Evolutionary conservation across 768 basidiomycete species (phyloP).

Genomic region (Dictyophora rubrovolvata): DNA sequence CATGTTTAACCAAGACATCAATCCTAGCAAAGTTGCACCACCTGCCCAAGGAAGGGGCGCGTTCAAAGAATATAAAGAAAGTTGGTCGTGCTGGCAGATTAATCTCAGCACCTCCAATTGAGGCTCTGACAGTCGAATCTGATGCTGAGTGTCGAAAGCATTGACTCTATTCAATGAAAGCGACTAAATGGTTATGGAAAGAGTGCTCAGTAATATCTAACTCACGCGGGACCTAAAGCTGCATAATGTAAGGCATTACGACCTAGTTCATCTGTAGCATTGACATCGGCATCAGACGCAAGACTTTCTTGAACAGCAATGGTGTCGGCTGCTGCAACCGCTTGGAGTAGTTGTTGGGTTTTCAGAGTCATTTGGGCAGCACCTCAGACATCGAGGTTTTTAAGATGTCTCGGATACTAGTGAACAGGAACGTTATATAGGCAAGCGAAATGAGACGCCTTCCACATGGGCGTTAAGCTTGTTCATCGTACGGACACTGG

Average conservation of each 20-base stretch:
- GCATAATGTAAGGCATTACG: conserved; percentile 58
- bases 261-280: conserved; percentile 50
- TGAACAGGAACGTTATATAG: background rate
- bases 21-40: conserved; percentile 67
- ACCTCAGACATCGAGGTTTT: background rate
- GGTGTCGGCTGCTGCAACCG: conserved; percentile 48
- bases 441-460: background rate
- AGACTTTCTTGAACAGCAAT: conserved; percentile 44
- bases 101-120: conserved; percentile 50
- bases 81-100: conserved; percentile 43
- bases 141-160: conserved; percentile 57
- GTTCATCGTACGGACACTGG: background rate
- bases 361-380: background rate
- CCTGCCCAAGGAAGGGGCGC: conserved; percentile 51
- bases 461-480: background rate
- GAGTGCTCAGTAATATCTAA: background rate
- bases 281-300: conserved; percentile 54
- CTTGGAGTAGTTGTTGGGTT: conserved; percentile 14
- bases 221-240: conserved; percentile 31
- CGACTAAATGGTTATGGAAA: background rate
- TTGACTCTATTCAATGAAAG: conserved; percentile 17
- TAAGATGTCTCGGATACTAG: background rate
- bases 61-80: conserved; percentile 63
- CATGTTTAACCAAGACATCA: conserved; percentile 70
- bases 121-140: conserved; percentile 49